Evolutionary conservation across 2,329 filamentous ascomycete species (phyloP), one percentile per base, ranked within the genome.

Genomic region (Penicillium expansum): DNA sequence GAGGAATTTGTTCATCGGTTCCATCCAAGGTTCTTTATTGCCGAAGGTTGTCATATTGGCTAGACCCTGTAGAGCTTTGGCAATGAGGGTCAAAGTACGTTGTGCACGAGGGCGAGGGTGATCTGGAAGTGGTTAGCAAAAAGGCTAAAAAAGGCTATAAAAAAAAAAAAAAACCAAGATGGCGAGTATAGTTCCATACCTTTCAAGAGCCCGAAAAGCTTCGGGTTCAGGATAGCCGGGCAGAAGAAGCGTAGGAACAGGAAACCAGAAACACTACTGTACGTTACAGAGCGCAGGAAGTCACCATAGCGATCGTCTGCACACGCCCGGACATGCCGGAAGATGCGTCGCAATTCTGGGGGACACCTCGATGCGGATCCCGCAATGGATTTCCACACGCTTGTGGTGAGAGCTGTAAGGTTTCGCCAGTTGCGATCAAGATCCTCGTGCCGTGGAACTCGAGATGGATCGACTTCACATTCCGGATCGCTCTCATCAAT

Each of bases 11-110:
- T 97, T 97, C 93, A 97, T 97, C 0, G 92, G 92, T 76, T 96
- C 92, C 92, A 97, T 97, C 91, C 92, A 97, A n/a, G 89, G 86
- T 74, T 97, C 93, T 71, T 96, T 96, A 69, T 90, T 92, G 39
- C 93, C 93, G 70, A 97, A 97, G 0, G 86, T 91, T 2, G 91
- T 90, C 75, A 97, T 82, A 71, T 97, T 97, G 18, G 92, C 91
- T 57, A 97, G 81, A 16, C 91, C 92, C 75, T 97, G 92, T 9
- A 97, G 79, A 1, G 90, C 91, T 74, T 97, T 97, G 24, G 93
- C 91, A 58, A 97, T 92, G 48, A 97, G 82, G 0, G 93, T 97
- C 52, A 97, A 82, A 0, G 92, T 96, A 41, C 93, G 86, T 70
- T 96, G 91, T 11, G 92, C 91, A 52, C 87, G 87, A 27, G 87